Conservation (phyloP, 768 basidiomycete genomes). For the Symmetrospora coprosmae region DNA sequence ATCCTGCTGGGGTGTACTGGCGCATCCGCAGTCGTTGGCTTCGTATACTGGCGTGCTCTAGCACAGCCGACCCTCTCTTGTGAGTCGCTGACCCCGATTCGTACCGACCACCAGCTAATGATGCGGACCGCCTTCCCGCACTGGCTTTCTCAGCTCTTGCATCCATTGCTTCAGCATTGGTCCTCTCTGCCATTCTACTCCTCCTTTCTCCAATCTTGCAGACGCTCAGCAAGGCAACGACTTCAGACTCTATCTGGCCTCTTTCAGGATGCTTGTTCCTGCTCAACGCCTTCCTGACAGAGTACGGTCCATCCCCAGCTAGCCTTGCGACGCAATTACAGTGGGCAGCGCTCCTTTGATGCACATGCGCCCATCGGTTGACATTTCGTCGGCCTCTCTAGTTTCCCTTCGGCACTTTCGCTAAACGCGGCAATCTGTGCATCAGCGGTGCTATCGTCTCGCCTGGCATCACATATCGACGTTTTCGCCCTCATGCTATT, state of each 20-base stretch:
- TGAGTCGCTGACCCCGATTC: too few species aligned
- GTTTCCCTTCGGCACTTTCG: conserved; percentile 18
- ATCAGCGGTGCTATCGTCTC: conserved; percentile 20
- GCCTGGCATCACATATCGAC: conserved; percentile 1
- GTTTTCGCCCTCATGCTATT: conserved; percentile 24
- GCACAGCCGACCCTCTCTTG: too few species aligned
- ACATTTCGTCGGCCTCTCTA: background rate
- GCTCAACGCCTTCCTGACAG: conserved; percentile 66
- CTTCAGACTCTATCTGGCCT: conserved; percentile 66
- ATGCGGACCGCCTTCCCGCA: too few species aligned
- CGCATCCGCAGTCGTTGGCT: background rate
- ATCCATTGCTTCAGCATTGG: conserved; percentile 68
- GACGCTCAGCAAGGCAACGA: conserved; percentile 85
- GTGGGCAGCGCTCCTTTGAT: background rate
- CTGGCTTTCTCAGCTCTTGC: too few species aligned
- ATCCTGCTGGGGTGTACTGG: too few species aligned
- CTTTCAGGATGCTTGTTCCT: conserved; percentile 48
- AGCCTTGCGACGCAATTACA: background rate
- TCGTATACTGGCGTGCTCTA: background rate
- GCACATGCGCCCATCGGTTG: background rate
- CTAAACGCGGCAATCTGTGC: conserved; percentile 24
- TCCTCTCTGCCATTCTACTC: conserved; percentile 77
- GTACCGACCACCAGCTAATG: too few species aligned
- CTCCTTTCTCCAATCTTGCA: conserved; percentile 78
- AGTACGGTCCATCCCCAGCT: conserved; percentile 46